Base-by-base conservation (phyloP, 768 basidiomycete genomes). In the Clitopilus passeckerianus region DNA sequence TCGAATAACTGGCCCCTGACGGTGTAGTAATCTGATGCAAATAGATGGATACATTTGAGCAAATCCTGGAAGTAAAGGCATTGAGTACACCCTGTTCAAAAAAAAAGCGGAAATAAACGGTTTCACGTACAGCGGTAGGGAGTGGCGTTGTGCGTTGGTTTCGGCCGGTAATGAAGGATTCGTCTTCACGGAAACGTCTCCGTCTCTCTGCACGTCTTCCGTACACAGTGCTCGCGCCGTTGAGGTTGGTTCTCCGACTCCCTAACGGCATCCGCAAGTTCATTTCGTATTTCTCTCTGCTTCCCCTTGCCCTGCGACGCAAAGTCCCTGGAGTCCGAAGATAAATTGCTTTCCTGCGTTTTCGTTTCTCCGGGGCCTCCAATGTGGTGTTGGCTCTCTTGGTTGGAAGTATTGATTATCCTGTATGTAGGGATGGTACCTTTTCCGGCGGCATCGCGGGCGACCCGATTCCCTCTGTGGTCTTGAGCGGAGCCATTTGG, bases 391-490 rank as follows among this genome's bases (percentile, higher is more conserved):
- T 65, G 60, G 22, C 34, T 54, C 16, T 58, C 57, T 16, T 58
- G 60, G 34, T 61, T 50, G 56, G 67, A 63, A 53, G 68, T 22
- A 57, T 69, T 65, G 34, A 65, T 62, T 20, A 15, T 66, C 27
- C 58, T 50, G 59, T 74, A 75, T 64, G 65, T 72, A 64, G 71
- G 74, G 65, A 83, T 75, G 2, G 65, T 75, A 6, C 67, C 71
- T 33, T 70, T 68, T 1, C 89, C 87, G 16, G 81, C 86, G 1
- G 87, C 88, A 65, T 90, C 86, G 34, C 67, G 73, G 9, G 89
- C 88, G 20, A 87, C 79, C 84, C 86, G 88, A 60, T 86, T 86
- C 12, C 82, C 85, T 53, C 81, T 77, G 1, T 73, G 58, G 68
- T 84, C 81, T 56, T 75, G 73, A 2, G 78, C 69, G 14, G 75